A percentile compares a stretch with the other conserved stretches of the same genome.
phyloP scores from a whole-genome alignment of 768 basidiomycete species.

The Gloeophyllum trabeum region DNA sequence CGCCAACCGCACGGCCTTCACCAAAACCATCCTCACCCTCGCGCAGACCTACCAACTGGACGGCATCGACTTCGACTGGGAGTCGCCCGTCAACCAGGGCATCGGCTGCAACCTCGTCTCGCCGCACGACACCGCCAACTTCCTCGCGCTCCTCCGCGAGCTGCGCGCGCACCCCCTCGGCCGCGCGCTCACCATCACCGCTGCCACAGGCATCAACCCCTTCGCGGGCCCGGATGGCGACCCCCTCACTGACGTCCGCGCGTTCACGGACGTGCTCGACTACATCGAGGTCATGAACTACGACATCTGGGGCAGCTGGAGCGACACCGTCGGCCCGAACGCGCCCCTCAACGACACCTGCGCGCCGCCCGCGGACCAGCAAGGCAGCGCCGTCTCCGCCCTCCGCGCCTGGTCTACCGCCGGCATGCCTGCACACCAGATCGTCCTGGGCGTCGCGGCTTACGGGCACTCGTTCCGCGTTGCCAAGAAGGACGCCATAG shows the following conservation, averaged over 20 bases:
- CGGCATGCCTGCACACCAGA: conserved; percentile 62
- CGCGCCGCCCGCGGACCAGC: conserved; percentile 39
- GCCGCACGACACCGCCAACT: conserved; percentile 63
- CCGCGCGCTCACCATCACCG: conserved; percentile 54
- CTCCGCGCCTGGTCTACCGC: conserved; percentile 67
- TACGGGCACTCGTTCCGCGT: conserved; percentile 72
- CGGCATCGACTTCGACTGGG: conserved; percentile 77
- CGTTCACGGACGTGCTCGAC: conserved; percentile 60
- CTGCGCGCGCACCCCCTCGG: conserved; percentile 46
- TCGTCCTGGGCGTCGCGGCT: conserved; percentile 76
- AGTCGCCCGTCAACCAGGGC: conserved; percentile 65
- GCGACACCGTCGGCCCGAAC: conserved; percentile 59
- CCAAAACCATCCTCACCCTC: conserved; percentile 37
- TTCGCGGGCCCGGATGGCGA: conserved; percentile 47
- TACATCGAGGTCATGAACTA: conserved; percentile 70
- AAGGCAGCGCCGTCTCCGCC: conserved; percentile 69
- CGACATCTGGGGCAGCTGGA: conserved; percentile 46
- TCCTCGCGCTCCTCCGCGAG: conserved; percentile 64
- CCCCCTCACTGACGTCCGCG: conserved; percentile 51
- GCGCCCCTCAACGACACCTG: conserved; percentile 79
- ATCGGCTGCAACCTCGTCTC: conserved; percentile 60
- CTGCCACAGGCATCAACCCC: conserved; percentile 56
- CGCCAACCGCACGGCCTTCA: conserved; percentile 45
- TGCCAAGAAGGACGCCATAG: conserved; percentile 23
- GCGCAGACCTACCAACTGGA: conserved; percentile 38